Percentiles rank a stretch among this genome's conserved stretches.
Conservation (phyloP, 2,329 filamentous ascomycete species). For the Sporothrix globosa region DNA sequence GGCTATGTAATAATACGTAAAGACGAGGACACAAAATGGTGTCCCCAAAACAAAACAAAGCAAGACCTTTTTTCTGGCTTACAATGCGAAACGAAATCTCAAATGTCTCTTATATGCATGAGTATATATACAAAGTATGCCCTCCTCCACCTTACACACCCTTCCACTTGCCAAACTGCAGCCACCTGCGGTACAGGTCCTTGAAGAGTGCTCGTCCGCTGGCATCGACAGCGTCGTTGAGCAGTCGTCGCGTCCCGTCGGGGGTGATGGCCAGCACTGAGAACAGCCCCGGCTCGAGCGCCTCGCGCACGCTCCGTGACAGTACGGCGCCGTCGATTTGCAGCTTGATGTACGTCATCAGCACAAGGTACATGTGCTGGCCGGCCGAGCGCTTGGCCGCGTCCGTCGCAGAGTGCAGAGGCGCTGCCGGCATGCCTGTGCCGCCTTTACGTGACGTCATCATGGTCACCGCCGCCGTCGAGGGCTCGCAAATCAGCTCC, state of each 20-base stretch:
- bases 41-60: not conserved
- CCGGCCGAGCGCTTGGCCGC: slow-evolving; percentile 64
- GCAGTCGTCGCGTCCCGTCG: slow-evolving; percentile 56
- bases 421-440: not conserved
- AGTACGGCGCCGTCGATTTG: slow-evolving; percentile 58
- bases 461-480: slow-evolving; percentile 56
- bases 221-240: slow-evolving; percentile 63
- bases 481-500: slow-evolving; percentile 55
- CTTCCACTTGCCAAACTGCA: slow-evolving; percentile 67
- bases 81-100: not conserved
- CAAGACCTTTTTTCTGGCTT: slow-evolving; percentile 5
- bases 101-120: slow-evolving; percentile 8
- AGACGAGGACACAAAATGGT: not conserved
- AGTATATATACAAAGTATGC: not conserved
- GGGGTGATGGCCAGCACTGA: slow-evolving; percentile 63
- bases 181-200: slow-evolving; percentile 62
- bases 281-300: slow-evolving; percentile 61
- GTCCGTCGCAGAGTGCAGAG: slow-evolving; percentile 63
- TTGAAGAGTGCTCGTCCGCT: slow-evolving; percentile 62
- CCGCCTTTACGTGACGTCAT: slow-evolving; percentile 20
- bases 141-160: slow-evolving; percentile 50
- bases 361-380: slow-evolving; percentile 63
- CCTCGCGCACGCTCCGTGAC: slow-evolving; percentile 55
- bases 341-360: slow-evolving; percentile 63
- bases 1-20: not conserved